Conservation (phyloP, 1,284 basidiomycete genomes). For the Leccinum solheimii region DNA sequence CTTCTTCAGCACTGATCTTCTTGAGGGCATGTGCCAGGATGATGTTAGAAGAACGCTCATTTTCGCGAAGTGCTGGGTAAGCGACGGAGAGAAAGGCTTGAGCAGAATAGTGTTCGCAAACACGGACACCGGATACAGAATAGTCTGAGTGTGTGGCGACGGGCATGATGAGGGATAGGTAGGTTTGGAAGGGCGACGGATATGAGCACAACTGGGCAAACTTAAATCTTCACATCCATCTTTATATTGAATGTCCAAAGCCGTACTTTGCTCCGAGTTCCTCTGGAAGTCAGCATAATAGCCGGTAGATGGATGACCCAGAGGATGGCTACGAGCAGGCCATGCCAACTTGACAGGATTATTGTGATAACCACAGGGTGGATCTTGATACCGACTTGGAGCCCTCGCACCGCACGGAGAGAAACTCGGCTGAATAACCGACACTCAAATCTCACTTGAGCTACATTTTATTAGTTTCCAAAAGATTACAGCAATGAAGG, state of each 20-base stretch:
- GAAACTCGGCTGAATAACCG: background rate
- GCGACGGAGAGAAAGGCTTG: constrained; percentile 44
- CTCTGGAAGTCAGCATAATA: constrained; percentile 21
- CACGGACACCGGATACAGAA: constrained; percentile 27
- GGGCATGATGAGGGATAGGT: constrained; percentile 23
- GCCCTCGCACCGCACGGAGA: background rate
- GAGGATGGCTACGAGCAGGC: constrained; percentile 15
- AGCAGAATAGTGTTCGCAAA: constrained; percentile 47
- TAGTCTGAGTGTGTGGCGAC: constrained; percentile 24
- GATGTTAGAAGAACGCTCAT: constrained; percentile 53
- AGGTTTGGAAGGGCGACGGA: constrained; percentile 27
- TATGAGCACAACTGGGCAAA: background rate
- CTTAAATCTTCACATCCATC: background rate
- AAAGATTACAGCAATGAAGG: background rate
- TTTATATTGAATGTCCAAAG: constrained; percentile 14
- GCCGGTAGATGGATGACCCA: background rate
- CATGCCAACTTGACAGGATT: constrained; percentile 4
- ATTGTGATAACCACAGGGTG: constrained; percentile 22
- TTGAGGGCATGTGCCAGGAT: constrained; percentile 53
- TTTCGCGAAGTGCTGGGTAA: constrained; percentile 42
- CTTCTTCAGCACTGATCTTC: constrained; percentile 40
- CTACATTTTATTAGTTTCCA: background rate
- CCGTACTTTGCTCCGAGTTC: constrained; percentile 23
- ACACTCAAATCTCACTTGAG: background rate
- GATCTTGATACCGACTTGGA: constrained; percentile 8